A percentile compares a stretch with the other conserved stretches of the same genome.
Evolutionary conservation across 2,329 filamentous ascomycete species (phyloP).

Genomic region (Botrytis paeoniae): DNA sequence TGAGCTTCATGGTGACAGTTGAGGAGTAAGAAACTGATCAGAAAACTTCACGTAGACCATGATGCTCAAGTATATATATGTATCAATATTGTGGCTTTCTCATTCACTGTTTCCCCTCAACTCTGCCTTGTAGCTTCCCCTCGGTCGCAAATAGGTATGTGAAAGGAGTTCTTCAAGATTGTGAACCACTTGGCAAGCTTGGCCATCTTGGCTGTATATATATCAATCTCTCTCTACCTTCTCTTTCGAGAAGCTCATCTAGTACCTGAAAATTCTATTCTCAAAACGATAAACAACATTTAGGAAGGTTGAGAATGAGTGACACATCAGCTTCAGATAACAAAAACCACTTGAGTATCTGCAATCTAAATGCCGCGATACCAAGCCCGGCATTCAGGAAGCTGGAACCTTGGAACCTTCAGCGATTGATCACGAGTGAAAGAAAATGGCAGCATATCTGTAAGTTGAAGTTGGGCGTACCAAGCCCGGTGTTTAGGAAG

Average conservation of each 20-base stretch:
- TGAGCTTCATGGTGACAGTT: conserved; percentile 27
- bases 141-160: neutral
- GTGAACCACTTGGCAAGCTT: neutral
- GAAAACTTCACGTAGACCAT: neutral
- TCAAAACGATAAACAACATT: neutral
- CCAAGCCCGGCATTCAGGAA: neutral
- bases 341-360: neutral
- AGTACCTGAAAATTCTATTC: neutral
- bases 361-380: neutral
- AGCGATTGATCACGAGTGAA: neutral
- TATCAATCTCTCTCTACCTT: neutral
- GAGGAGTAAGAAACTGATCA: neutral
- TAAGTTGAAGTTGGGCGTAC: neutral
- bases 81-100: neutral
- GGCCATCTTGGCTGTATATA: neutral
- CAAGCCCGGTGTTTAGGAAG: conserved; percentile 3
- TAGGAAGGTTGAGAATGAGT: neutral
- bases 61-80: neutral
- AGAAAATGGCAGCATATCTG: neutral
- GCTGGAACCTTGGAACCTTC: neutral
- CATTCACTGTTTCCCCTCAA: neutral
- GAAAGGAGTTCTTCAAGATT: neutral
- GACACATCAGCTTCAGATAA: neutral
- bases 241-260: neutral
- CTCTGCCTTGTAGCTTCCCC: no score